These are phyloP conservation scores for Hericium coralloides DNA, from an alignment of 768 basidiomycete genomes.

Conservation along the genomic window DNA sequence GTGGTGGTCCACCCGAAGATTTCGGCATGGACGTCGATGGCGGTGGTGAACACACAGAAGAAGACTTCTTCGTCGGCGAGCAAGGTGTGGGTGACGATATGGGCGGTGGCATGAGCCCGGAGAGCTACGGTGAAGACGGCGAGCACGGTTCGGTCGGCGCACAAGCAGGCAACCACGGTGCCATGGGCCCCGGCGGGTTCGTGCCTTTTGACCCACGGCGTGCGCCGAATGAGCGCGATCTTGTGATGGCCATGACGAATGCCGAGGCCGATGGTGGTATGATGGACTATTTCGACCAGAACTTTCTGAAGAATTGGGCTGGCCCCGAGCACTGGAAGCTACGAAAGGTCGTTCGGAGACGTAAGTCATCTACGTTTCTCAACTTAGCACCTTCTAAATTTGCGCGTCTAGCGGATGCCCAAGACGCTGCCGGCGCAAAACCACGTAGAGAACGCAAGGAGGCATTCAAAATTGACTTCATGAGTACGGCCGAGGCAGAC, in stretches of 20 bases:
- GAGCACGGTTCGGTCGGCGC: slow-evolving; percentile 31
- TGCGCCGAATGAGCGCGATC: slow-evolving; percentile 66
- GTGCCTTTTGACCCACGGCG: slow-evolving; percentile 82
- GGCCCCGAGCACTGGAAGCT: slow-evolving; percentile 99
- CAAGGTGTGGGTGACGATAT: slow-evolving; percentile 45
- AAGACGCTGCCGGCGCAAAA: slow-evolving; percentile 42
- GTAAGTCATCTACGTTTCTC: slow-evolving; percentile 33
- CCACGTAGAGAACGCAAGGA: slow-evolving; percentile 69
- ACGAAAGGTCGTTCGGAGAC: slow-evolving; percentile 66
- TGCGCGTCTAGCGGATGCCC: slow-evolving; percentile 32
- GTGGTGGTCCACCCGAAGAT: slow-evolving; percentile 28
- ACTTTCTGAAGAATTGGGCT: slow-evolving; percentile 90
- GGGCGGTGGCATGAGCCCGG: slow-evolving; percentile 16
- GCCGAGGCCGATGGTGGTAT: slow-evolving; percentile 53
- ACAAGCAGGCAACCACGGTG: slow-evolving; percentile 31
- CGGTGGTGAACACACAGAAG: slow-evolving; percentile 27
- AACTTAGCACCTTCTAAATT: slow-evolving; percentile 5
- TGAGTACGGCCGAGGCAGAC: slow-evolving; percentile 47
- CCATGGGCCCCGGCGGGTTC: slow-evolving; percentile 45
- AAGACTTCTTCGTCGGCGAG: slow-evolving; percentile 65
- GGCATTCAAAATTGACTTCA: slow-evolving; percentile 76
- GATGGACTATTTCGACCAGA: slow-evolving; percentile 87
- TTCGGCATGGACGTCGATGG: slow-evolving; percentile 33
- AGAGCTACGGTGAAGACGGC: slow-evolving; percentile 25
- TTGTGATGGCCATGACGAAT: slow-evolving; percentile 81